A percentile compares a stretch with the other conserved stretches of the same genome.
Conservation (phyloP, 805 yeast species). For the Myxozyma vanderwaltii region DNA sequence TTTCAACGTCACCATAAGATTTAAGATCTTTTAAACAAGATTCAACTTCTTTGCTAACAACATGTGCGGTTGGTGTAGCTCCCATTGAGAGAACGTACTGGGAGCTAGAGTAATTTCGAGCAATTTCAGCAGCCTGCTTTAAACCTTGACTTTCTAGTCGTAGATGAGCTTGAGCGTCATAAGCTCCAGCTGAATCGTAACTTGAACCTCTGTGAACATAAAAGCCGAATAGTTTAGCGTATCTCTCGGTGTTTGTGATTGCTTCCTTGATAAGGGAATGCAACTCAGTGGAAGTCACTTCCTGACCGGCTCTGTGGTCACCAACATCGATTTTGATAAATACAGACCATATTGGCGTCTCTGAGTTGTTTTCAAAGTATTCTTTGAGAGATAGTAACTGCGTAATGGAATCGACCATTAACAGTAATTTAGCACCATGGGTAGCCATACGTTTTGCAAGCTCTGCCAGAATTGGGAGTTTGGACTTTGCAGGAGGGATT, state of each 20-base stretch:
- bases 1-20: conserved; percentile 45
- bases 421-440: conserved; percentile 39
- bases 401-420: conserved; percentile 62
- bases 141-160: conserved; percentile 62
- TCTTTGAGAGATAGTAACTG: conserved; percentile 49
- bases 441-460: conserved; percentile 43
- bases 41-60: neutral
- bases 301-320: conserved; percentile 66
- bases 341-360: conserved; percentile 54
- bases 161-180: conserved; percentile 53
- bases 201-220: conserved; percentile 84
- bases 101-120: conserved; percentile 44
- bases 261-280: conserved; percentile 44
- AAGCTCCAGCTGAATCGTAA: conserved; percentile 51
- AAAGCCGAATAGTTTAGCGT: conserved; percentile 58
- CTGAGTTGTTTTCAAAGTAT: neutral
- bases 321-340: conserved; percentile 74
- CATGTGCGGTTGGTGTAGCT: conserved; percentile 77
- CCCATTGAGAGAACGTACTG: conserved; percentile 65
- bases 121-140: conserved; percentile 51
- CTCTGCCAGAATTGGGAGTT: conserved; percentile 49
- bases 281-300: conserved; percentile 44
- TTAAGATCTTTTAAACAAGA: conserved; percentile 14
- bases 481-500: conserved; percentile 58
- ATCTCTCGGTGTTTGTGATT: conserved; percentile 34